Base-by-base conservation (phyloP, 129 eudicot genomes). In the Rutidosis leptorrhynchoides region DNA sequence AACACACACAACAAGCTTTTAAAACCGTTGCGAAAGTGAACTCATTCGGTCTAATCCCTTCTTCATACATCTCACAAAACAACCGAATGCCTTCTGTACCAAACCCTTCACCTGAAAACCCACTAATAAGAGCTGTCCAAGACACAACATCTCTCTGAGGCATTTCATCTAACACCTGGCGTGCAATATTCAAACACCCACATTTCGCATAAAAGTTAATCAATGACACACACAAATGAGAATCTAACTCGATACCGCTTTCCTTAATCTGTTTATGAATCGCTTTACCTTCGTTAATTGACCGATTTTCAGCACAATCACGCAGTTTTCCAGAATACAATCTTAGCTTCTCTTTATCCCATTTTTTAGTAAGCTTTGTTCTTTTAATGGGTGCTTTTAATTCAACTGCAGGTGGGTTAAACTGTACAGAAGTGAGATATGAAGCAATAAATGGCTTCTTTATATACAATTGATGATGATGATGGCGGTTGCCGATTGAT, bases 201-300 rank as follows among this genome's bases (percentile, higher is more conserved):
- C 79, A 74, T 60, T 79, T 79, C 0, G 73, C 83, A 16, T 79
- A 79, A 28, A 66, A 79, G 27, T 74, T 79, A 46, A 79, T 79
- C 73, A 79, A 29, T 12, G 83, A 79, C 16, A 69, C 76, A 79
- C 83, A 79, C 60, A 79, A 69, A 79, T 79, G 83, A 15, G 80
- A 74, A 79, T 79, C 83, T 1, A 66, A 54, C 30, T 79, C 83
- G 29, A 69, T 56, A 27, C 62, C 76, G 49, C 79, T 79, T 20
- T 63, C 78, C 46, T 33, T 46, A 32, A 79, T 70, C 72, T 74
- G 42, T 65, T 56, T 71, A 52, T 79, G 79, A 17, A 79, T 40
- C 20, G 64, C 51, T 29, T 69, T 69, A 15, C 79, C 83, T 61
- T 79, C 79, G 4, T 64, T 65, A 21, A 79, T 8, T 15, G 53